These are phyloP conservation scores for Oenanthe sinensis DNA, from an alignment of 129 eudicot genomes.

Conservation along the genomic window DNA sequence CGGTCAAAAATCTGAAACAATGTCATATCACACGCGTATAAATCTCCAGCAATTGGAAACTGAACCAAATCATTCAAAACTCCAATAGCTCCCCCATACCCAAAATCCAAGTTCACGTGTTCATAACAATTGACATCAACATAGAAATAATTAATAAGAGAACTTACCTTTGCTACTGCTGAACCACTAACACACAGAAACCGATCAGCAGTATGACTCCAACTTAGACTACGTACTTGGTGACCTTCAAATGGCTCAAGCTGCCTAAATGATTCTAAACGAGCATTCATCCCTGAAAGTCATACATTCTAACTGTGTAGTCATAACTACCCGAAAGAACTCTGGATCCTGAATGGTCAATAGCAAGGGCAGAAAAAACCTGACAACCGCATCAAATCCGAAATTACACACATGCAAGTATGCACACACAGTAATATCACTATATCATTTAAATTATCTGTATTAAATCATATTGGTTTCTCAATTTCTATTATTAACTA, in stretches of 20 bases:
- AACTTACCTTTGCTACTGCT: constrained; percentile 88
- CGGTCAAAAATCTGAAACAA: constrained; percentile 78
- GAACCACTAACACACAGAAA: constrained; percentile 96
- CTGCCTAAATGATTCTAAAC: constrained; percentile 87
- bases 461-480: too few species aligned
- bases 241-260: constrained; percentile 97
- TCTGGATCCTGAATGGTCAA: constrained; percentile 91
- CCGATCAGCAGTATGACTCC: constrained; percentile 89
- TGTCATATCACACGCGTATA: neutral
- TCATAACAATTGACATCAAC: neutral
- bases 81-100: neutral
- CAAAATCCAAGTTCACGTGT: neutral
- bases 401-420: neutral
- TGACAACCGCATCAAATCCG: constrained; percentile 20
- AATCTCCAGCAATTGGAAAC: neutral
- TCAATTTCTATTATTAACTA: constrained; percentile 27
- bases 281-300: constrained; percentile 99
- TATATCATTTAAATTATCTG: too few species aligned
- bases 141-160: neutral
- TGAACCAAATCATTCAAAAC: neutral
- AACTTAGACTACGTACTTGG: constrained; percentile 93
- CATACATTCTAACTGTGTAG: constrained; percentile 93
- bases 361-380: constrained; percentile 93
- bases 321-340: constrained; percentile 95
- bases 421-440: neutral